A percentile compares a stretch with the other conserved stretches of the same genome.
phyloP scores from a whole-genome alignment of 768 basidiomycete genomes.

The Tylopilus vinaceipallidus region DNA sequence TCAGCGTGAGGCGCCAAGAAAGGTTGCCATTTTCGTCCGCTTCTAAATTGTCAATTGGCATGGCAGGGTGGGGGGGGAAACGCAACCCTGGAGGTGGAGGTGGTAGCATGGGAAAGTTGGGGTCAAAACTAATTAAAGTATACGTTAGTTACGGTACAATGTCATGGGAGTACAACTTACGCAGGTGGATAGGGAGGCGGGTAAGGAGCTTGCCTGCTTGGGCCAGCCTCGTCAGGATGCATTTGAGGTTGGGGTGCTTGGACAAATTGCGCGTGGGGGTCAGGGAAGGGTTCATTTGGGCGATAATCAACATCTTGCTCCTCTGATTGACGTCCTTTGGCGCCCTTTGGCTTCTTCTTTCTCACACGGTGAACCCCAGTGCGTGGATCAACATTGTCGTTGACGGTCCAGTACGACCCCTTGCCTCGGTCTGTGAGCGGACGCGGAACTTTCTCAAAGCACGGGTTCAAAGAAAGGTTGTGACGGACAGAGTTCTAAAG shows the following conservation, averaged over 20 bases:
- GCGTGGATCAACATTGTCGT: constrained; percentile 85
- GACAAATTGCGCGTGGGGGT: constrained; percentile 55
- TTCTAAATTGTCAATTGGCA: constrained; percentile 71
- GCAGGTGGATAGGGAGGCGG: constrained; percentile 62
- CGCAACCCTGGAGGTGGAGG: constrained; percentile 52
- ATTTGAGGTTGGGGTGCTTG: constrained; percentile 47
- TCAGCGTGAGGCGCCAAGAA: constrained; percentile 77
- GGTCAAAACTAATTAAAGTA: constrained; percentile 57
- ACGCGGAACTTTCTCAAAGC: constrained; percentile 89
- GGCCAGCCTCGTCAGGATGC: constrained; percentile 57
- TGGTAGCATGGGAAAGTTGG: constrained; percentile 66
- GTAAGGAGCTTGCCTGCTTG: constrained; percentile 57
- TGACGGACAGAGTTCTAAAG: constrained; percentile 85
- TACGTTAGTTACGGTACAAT: background rate
- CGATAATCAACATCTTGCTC: constrained; percentile 68
- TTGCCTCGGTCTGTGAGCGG: constrained; percentile 89
- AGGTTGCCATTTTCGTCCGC: constrained; percentile 77
- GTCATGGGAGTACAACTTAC: constrained; percentile 25
- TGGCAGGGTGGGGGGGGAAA: constrained; percentile 52
- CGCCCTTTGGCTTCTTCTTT: constrained; percentile 77
- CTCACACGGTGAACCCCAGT: constrained; percentile 87
- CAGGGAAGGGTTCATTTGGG: constrained; percentile 54
- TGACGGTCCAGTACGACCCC: constrained; percentile 91
- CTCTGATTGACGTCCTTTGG: constrained; percentile 47
- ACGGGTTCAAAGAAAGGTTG: constrained; percentile 86